A percentile compares a stretch with the other conserved stretches of the same genome.
Evolutionary conservation across 2,329 filamentous ascomycete species (phyloP).

Genomic region (Dothistroma septosporum): DNA sequence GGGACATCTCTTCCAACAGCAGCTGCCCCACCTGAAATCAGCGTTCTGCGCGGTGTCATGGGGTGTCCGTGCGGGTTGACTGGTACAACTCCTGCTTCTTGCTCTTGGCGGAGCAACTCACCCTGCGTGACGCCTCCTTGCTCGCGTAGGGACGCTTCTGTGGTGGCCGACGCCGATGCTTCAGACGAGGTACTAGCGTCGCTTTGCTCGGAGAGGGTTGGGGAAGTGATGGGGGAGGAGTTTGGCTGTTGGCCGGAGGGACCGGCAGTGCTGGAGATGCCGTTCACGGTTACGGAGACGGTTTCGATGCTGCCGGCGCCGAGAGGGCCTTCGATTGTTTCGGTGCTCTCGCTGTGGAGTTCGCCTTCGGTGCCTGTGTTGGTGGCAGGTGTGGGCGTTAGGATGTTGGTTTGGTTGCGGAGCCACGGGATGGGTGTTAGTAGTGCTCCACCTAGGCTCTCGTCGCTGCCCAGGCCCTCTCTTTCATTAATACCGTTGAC

Average conservation of each 20-base stretch:
- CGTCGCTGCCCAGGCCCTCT: constrained; percentile 67
- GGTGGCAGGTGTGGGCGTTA: constrained; percentile 11
- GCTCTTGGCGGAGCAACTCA: constrained; percentile 80
- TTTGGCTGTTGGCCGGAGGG: constrained; percentile 5
- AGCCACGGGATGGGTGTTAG: constrained; percentile 95
- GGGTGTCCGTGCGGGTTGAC: constrained; percentile 20
- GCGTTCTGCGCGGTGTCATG: constrained; percentile 31
- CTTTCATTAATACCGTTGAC: constrained; percentile 60
- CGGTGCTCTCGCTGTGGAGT: constrained; percentile 68
- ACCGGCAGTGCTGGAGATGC: constrained; percentile 37
- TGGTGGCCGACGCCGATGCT: constrained; percentile 19
- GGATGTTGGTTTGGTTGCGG: constrained; percentile 21
- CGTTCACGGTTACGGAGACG: constrained; percentile 71
- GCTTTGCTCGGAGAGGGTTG: constrained; percentile 32
- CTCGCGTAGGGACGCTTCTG: constrained; percentile 35
- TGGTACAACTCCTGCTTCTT: constrained; percentile 74
- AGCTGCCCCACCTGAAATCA: constrained; percentile 24
- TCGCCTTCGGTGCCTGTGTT: constrained; percentile 40
- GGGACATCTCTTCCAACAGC: constrained; percentile 25
- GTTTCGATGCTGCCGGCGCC: constrained; percentile 76
- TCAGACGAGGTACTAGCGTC: constrained; percentile 36
- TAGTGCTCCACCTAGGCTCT: constrained; percentile 82
- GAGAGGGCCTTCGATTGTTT: constrained; percentile 77
- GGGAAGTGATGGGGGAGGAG: constrained; percentile 28
- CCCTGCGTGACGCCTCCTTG: constrained; percentile 69